Conservation (phyloP, 2,329 filamentous ascomycete genomes). For the Pseudopithomyces chartarum region DNA sequence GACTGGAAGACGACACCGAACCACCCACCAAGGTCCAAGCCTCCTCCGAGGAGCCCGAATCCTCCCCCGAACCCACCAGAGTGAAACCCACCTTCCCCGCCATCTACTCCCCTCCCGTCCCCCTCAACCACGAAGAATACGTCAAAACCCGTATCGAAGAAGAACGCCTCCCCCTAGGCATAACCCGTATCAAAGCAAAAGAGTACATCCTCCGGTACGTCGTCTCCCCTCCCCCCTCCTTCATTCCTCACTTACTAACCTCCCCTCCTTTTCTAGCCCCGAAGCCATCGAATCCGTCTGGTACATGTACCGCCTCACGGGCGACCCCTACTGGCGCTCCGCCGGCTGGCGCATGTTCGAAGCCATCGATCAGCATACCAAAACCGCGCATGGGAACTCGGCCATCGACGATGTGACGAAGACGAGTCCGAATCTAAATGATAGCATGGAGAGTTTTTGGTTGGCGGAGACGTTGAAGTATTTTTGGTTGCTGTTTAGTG, state of each 20-base stretch:
- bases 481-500: slow-evolving; percentile 67
- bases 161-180: slow-evolving; percentile 59
- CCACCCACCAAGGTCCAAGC: slow-evolving; percentile 30
- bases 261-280: slow-evolving; percentile 54
- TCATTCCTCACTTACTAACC: slow-evolving; percentile 8
- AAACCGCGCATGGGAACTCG: slow-evolving; percentile 66
- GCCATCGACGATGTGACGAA: slow-evolving; percentile 69
- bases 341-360: slow-evolving; percentile 78
- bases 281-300: slow-evolving; percentile 84
- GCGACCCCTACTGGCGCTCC: slow-evolving; percentile 66
- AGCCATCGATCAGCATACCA: slow-evolving; percentile 65
- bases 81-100: slow-evolving; percentile 34
- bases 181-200: slow-evolving; percentile 60
- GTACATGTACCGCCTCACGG: slow-evolving; percentile 76
- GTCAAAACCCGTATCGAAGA: slow-evolving; percentile 45
- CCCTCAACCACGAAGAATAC: slow-evolving; percentile 41
- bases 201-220: slow-evolving; percentile 66
- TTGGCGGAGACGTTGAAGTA: slow-evolving; percentile 71
- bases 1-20: slow-evolving; percentile 25
- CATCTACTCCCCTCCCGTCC: slow-evolving; percentile 36
- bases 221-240: neutral
- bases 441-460: slow-evolving; percentile 80
- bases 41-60: slow-evolving; percentile 3
- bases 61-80: slow-evolving; percentile 16
- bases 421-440: slow-evolving; percentile 50